Conservation (phyloP, 2,329 filamentous ascomycete species). For the Neofusicoccum ribis region DNA sequence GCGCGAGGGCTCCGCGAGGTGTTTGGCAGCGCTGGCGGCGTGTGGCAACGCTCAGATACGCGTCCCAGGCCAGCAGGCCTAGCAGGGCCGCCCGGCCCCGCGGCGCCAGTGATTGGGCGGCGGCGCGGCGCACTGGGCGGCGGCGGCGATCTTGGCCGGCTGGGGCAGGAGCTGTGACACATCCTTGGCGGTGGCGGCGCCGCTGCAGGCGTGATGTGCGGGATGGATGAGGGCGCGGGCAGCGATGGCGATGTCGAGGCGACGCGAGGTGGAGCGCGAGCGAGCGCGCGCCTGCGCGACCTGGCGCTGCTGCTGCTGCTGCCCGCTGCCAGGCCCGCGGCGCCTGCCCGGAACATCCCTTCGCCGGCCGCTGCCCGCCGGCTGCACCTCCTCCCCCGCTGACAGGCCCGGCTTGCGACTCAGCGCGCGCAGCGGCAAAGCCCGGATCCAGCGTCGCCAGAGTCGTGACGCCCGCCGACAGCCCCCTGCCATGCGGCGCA, state of each 20-base stretch:
- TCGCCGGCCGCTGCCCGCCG: constrained; percentile 9
- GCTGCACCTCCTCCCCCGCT: neutral
- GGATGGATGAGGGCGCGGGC: constrained; percentile 12
- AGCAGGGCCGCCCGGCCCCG: constrained; percentile 17
- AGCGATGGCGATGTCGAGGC: neutral
- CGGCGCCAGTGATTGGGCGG: constrained; percentile 17
- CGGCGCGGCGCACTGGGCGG: neutral
- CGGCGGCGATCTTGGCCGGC: constrained; percentile 11
- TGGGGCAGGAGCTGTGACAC: constrained; percentile 17
- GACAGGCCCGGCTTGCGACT: neutral
- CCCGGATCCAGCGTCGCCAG: neutral
- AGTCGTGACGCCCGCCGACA: neutral
- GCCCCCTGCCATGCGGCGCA: constrained; percentile 6
- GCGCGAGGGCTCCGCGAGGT: neutral
- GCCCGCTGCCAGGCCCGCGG: too few relatives aligned
- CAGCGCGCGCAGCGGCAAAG: neutral
- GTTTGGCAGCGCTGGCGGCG: neutral
- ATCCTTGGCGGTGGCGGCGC: constrained; percentile 19
- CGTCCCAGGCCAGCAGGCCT: constrained; percentile 3
- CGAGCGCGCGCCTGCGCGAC: too few relatives aligned
- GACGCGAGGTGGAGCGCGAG: neutral
- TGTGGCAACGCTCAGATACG: constrained; percentile 11
- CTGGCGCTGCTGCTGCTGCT: too few relatives aligned
- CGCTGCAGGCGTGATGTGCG: constrained; percentile 15
- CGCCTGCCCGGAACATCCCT: constrained; percentile 13